A percentile compares a stretch with the other conserved stretches of the same genome.
Conservation (phyloP, 202 grass and related monocot species). For the Elaeis oleifera region DNA sequence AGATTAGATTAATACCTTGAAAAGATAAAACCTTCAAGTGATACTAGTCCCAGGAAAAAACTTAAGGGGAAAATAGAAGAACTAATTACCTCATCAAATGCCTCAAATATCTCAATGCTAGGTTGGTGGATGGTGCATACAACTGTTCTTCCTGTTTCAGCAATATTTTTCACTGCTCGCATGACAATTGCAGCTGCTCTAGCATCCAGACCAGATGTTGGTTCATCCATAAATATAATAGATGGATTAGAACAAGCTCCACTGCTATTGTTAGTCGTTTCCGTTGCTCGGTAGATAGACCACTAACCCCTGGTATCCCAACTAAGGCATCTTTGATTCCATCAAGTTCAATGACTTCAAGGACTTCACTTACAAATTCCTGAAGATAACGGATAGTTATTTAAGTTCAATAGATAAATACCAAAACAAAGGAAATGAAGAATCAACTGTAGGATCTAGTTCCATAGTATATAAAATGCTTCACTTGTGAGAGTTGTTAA, state of each 20-base stretch:
- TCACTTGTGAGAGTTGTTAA: too few species aligned
- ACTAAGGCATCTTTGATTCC: slow-evolving; percentile 57
- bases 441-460: too few species aligned
- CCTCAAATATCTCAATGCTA: slow-evolving; percentile 84
- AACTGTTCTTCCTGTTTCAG: slow-evolving; percentile 62
- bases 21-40: too few species aligned
- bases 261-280: slow-evolving; percentile 75
- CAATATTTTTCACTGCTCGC: slow-evolving; percentile 73
- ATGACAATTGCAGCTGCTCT: slow-evolving; percentile 82
- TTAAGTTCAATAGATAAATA: too few species aligned
- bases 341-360: slow-evolving; percentile 70
- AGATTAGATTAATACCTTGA: too few species aligned
- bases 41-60: too few species aligned
- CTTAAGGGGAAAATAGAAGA: too few species aligned
- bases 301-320: slow-evolving; percentile 43
- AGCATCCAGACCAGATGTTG: slow-evolving; percentile 76
- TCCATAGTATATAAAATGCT: too few species aligned
- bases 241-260: slow-evolving; percentile 86
- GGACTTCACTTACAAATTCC: slow-evolving; percentile 72
- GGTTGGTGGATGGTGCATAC: slow-evolving; percentile 95
- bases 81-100: slow-evolving; percentile 71
- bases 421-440: too few species aligned
- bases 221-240: slow-evolving; percentile 90
- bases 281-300: slow-evolving; percentile 61
- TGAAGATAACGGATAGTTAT: slow-evolving; percentile 5